Evolutionary conservation across 2,329 filamentous ascomycete species (phyloP).

Genomic region (Apiospora phragmitis): DNA sequence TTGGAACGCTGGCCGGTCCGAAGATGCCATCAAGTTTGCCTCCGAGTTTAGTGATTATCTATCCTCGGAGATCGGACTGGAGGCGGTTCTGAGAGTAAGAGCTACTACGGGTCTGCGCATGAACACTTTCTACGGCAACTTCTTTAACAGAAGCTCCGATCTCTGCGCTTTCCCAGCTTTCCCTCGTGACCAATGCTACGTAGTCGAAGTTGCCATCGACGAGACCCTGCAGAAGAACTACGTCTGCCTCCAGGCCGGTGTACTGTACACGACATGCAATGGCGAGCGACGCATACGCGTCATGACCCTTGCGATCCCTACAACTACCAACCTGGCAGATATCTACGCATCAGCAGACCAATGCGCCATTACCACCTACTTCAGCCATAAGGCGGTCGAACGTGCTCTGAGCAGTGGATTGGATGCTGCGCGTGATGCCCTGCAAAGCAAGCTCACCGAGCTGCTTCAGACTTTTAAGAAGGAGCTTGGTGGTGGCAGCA

Average conservation of each 20-base stretch:
- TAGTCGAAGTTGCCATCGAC: constrained; percentile 97
- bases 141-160: constrained; percentile 98
- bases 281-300: constrained; percentile 94
- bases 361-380: constrained; percentile 89
- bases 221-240: constrained; percentile 90
- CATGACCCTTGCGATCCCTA: constrained; percentile 88
- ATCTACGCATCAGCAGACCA: constrained; percentile 95
- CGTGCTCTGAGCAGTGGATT: constrained; percentile 81
- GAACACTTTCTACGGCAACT: constrained; percentile 99
- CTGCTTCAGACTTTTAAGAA: constrained; percentile 95
- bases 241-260: constrained; percentile 89
- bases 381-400: constrained; percentile 97
- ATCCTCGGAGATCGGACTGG: constrained; percentile 93
- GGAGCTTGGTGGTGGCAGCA: constrained; percentile 92
- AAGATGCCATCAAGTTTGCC: constrained; percentile 97
- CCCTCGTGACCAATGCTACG: constrained; percentile 94
- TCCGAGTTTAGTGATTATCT: constrained; percentile 95
- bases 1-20: constrained; percentile 90
- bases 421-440: constrained; percentile 85
- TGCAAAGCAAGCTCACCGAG: constrained; percentile 90
- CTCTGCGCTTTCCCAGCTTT: constrained; percentile 98
- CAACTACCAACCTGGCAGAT: constrained; percentile 86
- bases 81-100: constrained; percentile 92
- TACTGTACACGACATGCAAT: constrained; percentile 96
- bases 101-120: constrained; percentile 93